Conservation (phyloP, 148 eudicot species). For the Amaranthus hypochondriacus region DNA sequence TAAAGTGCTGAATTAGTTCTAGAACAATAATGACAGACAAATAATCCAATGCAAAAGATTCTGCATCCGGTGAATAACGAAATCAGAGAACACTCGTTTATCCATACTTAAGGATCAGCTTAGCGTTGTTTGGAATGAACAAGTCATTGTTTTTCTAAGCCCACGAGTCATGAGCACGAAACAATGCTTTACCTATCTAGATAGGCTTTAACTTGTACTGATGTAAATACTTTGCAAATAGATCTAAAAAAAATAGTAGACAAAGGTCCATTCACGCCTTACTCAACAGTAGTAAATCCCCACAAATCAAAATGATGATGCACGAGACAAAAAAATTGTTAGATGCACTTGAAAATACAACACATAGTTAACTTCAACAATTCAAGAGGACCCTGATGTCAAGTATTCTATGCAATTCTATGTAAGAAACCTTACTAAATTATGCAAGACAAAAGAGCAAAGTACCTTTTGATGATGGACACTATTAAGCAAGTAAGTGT, state of each 20-base stretch:
- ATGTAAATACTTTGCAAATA: neutral
- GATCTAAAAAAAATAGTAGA: neutral
- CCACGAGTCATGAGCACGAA: neutral
- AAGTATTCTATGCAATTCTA: neutral
- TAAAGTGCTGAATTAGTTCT: neutral
- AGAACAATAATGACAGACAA: neutral
- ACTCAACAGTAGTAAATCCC: neutral
- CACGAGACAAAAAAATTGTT: neutral
- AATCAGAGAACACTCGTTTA: neutral
- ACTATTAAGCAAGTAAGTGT: conserved; percentile 61
- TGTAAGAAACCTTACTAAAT: neutral
- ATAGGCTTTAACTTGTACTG: neutral
- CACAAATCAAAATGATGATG: neutral
- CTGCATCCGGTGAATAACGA: neutral
- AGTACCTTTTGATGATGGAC: conserved; percentile 84
- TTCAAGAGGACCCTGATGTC: neutral
- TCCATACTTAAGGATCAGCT: neutral
- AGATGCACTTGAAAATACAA: neutral
- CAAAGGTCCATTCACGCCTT: neutral
- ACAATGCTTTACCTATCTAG: neutral
- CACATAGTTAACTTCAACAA: neutral
- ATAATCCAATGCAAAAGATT: neutral
- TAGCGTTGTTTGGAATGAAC: neutral
- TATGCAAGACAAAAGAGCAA: neutral
- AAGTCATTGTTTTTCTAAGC: neutral